Evolutionary conservation across 2,329 filamentous ascomycete species (phyloP), one percentile per base, ranked within the genome.

Genomic region (Arthrobotrys iridis): DNA sequence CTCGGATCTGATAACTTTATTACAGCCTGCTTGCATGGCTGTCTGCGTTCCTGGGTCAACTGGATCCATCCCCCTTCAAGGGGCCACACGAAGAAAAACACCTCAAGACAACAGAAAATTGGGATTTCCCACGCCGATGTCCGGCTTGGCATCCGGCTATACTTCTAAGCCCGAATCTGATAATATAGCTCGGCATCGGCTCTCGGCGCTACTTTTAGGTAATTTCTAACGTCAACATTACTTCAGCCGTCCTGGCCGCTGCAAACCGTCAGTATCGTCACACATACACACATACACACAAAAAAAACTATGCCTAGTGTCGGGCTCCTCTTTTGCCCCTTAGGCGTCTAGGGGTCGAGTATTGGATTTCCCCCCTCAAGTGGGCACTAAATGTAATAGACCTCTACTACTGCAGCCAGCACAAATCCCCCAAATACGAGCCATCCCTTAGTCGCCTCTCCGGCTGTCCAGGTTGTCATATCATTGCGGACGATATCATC

Each of bases 1-100:
- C 41, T 68, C 63, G 55, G 62, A 75, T 75, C 70, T 67, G 70
- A 75, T 75, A 75, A 75, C 70, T 75, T 75, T 75, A 75, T 60
- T 67, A 22, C 50, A 55, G 50, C 50, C 50, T 55, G 50, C 28
- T 43, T 43, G 37, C 55, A 59, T 59, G 55, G 55, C 40, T 58
- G 46, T 46, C 33, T 48, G 28, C 30, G 18, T 40, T 52, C 46
- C 46, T 52, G 46, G 46, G 46, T 35, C 26, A 24, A 52, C n/a
- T 40, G 35, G 35, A 4, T n/a, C 5, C 35, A 40, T 15, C 35
- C 28, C 50, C 22, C 50, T n/a, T n/a, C n/a, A n/a, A n/a, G n/a
- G n/a, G 30, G 50, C 26, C 50, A 24, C 46, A 52, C 46, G 46
- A 52, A n/a, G n/a, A n/a, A 48, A 52, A 52, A 58, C 37, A 58